Conservation (phyloP, 805 yeast species). For the Danielia reshetovae region DNA sequence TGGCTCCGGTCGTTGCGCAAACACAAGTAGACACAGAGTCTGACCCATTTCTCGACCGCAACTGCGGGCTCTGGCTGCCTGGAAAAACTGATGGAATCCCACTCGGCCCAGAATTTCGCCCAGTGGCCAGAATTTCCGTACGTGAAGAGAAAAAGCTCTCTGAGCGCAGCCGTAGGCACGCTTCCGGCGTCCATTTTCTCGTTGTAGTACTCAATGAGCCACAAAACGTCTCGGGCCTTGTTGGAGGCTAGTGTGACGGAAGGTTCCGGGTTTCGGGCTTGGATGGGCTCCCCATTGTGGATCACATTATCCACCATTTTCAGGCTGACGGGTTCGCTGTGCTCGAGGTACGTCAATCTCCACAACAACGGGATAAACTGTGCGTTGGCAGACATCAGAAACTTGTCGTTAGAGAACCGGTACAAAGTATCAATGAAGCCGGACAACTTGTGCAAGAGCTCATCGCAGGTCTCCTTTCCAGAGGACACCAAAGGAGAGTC, state of each 20-base stretch:
- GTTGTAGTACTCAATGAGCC: slow-evolving; percentile 22
- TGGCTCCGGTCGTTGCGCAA: slow-evolving; percentile 24
- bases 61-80: slow-evolving; percentile 3
- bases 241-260: slow-evolving; percentile 21
- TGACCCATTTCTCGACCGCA: slow-evolving; percentile 25
- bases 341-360: slow-evolving; percentile 24
- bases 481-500: slow-evolving; percentile 27
- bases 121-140: slow-evolving; percentile 39
- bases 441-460: slow-evolving; percentile 22
- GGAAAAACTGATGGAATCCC: slow-evolving; percentile 23
- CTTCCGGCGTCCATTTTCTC: slow-evolving; percentile 5
- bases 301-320: slow-evolving; percentile 20
- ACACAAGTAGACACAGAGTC: slow-evolving; percentile 31
- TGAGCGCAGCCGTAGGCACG: slow-evolving; percentile 17
- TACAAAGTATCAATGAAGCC: slow-evolving; percentile 24
- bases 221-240: slow-evolving; percentile 27
- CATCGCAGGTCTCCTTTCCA: slow-evolving; percentile 16
- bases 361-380: slow-evolving; percentile 34
- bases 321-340: slow-evolving; percentile 19
- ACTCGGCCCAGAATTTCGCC: slow-evolving; percentile 36
- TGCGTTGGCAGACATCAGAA: slow-evolving; percentile 22
- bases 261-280: slow-evolving; percentile 5
- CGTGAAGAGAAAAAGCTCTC: slow-evolving; percentile 32
- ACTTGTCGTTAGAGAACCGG: slow-evolving; percentile 21
- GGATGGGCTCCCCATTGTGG: slow-evolving; percentile 11